phyloP scores from a whole-genome alignment of 1,284 basidiomycete species.

The Takashimella tepidaria region DNA sequence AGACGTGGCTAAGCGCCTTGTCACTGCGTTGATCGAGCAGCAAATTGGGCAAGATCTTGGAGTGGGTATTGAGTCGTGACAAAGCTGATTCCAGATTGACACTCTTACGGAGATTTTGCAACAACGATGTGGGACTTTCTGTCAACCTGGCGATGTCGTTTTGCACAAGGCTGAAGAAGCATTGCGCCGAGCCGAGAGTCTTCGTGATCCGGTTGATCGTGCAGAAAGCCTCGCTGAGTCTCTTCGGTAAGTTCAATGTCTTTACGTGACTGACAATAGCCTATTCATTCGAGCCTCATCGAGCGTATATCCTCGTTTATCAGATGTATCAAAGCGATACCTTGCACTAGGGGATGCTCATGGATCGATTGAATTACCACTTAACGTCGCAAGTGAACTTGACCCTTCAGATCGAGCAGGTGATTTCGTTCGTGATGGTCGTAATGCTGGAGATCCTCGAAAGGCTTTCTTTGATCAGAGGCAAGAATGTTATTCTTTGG shows the following conservation, averaged over 20 bases:
- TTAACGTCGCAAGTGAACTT: conserved; percentile 73
- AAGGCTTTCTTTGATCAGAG: conserved; percentile 59
- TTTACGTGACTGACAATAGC: conserved; percentile 52
- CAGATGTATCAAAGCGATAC: conserved; percentile 81
- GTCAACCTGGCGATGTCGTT: conserved; percentile 96
- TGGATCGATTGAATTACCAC: conserved; percentile 81
- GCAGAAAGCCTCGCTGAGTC: conserved; percentile 75
- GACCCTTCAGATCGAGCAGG: conserved; percentile 73
- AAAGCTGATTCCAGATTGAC: conserved; percentile 64
- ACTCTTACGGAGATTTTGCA: conserved; percentile 92
- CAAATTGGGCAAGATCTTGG: conserved; percentile 95
- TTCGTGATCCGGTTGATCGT: conserved; percentile 64
- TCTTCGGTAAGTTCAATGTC: conserved; percentile 55
- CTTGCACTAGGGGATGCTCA: conserved; percentile 57
- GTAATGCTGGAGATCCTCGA: conserved; percentile 58
- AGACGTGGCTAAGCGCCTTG: conserved; percentile 75
- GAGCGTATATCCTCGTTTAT: conserved; percentile 75
- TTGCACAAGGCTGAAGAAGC: conserved; percentile 97
- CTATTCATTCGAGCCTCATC: conserved; percentile 77
- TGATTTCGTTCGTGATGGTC: conserved; percentile 69
- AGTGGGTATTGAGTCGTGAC: conserved; percentile 52
- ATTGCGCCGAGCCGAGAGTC: conserved; percentile 81
- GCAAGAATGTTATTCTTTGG: conserved; percentile 71
- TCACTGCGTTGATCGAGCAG: conserved; percentile 93
- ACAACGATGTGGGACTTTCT: conserved; percentile 92